A percentile compares a stretch with the other conserved stretches of the same genome.
Evolutionary conservation across 495 filamentous ascomycete genomes (phyloP).

Genomic region (Viridothelium virens): DNA sequence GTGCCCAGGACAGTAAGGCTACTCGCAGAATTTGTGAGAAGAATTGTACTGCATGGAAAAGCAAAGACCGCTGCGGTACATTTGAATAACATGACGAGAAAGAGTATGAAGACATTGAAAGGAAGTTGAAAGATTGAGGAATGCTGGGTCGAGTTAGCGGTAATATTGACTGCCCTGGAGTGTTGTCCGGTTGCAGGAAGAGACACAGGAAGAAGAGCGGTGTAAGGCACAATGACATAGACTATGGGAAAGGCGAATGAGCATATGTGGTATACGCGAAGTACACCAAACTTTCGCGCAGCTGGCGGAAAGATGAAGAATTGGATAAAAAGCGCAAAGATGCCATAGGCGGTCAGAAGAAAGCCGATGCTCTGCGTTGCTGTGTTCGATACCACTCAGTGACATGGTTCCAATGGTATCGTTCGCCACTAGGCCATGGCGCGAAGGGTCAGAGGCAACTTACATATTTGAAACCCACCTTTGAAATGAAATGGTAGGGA

Average conservation of each 20-base stretch:
- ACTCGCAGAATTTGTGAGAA: slow-evolving; percentile 78
- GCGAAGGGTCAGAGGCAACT: slow-evolving; percentile 42
- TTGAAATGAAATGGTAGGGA: slow-evolving; percentile 69
- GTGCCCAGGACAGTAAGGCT: slow-evolving; percentile 73
- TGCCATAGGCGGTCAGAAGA: slow-evolving; percentile 67
- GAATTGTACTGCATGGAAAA: slow-evolving; percentile 81
- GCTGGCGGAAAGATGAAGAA: slow-evolving; percentile 69
- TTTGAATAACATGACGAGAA: slow-evolving; percentile 58
- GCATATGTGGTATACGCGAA: slow-evolving; percentile 57
- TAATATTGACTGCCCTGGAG: not conserved
- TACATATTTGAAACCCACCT: slow-evolving; percentile 51
- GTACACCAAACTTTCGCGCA: slow-evolving; percentile 60
- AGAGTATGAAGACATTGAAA: slow-evolving; percentile 28
- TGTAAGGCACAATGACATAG: slow-evolving; percentile 68
- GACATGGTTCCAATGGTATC: not conserved
- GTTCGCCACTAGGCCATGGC: not conserved
- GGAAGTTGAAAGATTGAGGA: not conserved
- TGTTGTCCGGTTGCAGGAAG: slow-evolving; percentile 36
- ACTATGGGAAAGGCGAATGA: slow-evolving; percentile 58
- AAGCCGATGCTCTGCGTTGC: slow-evolving; percentile 63
- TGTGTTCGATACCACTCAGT: slow-evolving; percentile 14
- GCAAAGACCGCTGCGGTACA: slow-evolving; percentile 65
- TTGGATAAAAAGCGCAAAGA: slow-evolving; percentile 64
- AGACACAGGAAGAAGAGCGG: slow-evolving; percentile 45
- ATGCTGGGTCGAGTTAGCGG: not conserved